Base-by-base conservation (phyloP, 179 eudicot species). In the Patellifolia procumbens region DNA sequence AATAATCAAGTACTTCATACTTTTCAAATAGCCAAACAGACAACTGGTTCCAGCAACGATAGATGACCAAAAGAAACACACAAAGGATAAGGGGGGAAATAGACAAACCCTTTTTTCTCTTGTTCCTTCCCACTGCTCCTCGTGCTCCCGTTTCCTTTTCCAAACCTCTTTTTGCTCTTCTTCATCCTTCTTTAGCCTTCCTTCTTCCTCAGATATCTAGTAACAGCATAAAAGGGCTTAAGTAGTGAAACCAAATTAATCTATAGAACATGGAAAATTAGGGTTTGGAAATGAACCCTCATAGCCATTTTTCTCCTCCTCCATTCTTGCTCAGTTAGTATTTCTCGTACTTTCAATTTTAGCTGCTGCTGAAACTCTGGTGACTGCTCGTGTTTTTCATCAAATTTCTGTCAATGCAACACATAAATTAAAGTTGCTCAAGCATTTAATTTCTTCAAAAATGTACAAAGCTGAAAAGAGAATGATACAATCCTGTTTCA, bases 41-140 rank as follows among this genome's bases (percentile, higher is more conserved):
- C 4, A 11, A n/a, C 3, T 4, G 13, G 70, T 66, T 66, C 19
- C 24, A 63, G 37, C 45, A 63, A 20, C 19, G 4, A 59, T 15
- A 63, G 0, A 51, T 26, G 12, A 31, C 13, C 46, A 4, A 37
- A 35, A 49, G 35, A 35, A n/a, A 22, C 28, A 39, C 51, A 35
- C 28, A 37, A 10, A n/a, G 2, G 20, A 39, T 6, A 37, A 13
- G 42, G 12, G 10, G 37, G 11, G 29, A 63, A 29, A 37, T 53
- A 79, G 75, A 80, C 91, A 70, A 79, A 95, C 99, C 94, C 99
- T 87, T 34, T 26, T 58, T 80, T 95, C 99, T 81, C 99, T 82
- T 17, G 99, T 93, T 78, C 99, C 99, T 87, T 93, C 98, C 99
- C 99, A 95, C 79, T 95, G 99, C 86, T 95, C 98, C 78, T 95